Evolutionary conservation across 2,329 filamentous ascomycete genomes (phyloP).

Genomic region (Neonectria neomacrospora): DNA sequence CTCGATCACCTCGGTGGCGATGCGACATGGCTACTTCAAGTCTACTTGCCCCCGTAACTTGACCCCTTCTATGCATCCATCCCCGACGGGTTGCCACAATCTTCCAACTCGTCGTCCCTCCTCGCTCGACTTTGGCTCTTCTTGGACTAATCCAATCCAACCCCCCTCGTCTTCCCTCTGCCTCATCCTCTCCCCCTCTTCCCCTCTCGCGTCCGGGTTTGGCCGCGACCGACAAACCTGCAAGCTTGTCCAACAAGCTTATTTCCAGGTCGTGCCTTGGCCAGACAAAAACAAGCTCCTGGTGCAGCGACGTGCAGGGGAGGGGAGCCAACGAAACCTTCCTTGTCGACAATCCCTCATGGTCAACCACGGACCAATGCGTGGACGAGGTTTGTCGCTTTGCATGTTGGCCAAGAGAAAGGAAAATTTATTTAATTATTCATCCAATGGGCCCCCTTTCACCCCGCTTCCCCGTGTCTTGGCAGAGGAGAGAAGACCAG

Average conservation of each 20-base stretch:
- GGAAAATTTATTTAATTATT: background rate
- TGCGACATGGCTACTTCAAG: slow-evolving; percentile 13
- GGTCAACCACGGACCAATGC: slow-evolving; percentile 1
- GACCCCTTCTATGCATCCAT: background rate
- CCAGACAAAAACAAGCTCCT: slow-evolving; percentile 17
- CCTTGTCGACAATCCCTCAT: background rate
- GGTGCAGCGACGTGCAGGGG: slow-evolving; percentile 21
- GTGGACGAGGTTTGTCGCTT: background rate
- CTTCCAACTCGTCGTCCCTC: background rate
- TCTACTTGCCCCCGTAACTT: background rate
- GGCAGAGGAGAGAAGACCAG: background rate
- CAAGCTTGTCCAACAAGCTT: slow-evolving; percentile 30
- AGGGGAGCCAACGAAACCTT: slow-evolving; percentile 10
- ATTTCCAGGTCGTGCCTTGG: slow-evolving; percentile 25
- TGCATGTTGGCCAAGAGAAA: slow-evolving; percentile 13
- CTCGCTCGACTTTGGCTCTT: background rate
- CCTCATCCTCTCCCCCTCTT: background rate
- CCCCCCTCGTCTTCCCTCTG: background rate
- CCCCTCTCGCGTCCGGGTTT: slow-evolving; percentile 12
- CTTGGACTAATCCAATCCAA: background rate
- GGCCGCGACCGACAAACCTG: slow-evolving; percentile 21
- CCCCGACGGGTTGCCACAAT: background rate
- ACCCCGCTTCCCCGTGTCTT: slow-evolving; percentile 18
- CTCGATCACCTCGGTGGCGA: slow-evolving; percentile 10
- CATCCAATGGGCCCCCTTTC: too few relatives aligned